These are phyloP conservation scores for Suhomyces sp. DNA, from an alignment of 805 yeast genomes.

Conservation along the genomic window DNA sequence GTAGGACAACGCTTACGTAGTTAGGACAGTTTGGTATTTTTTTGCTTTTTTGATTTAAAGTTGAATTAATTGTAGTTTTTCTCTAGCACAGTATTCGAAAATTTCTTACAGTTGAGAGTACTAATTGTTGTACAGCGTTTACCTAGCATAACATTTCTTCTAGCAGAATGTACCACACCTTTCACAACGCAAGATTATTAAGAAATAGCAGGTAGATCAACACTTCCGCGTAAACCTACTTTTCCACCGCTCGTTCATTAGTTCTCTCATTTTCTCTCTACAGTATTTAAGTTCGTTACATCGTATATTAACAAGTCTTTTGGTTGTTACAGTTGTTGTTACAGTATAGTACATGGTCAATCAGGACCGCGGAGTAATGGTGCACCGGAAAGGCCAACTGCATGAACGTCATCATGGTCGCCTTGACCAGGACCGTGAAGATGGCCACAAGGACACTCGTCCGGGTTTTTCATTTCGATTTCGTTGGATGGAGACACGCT, in stretches of 20 bases:
- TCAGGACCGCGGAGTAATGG: slow-evolving; percentile 16
- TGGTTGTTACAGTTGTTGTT: not conserved
- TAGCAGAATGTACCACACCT: too few relatives aligned
- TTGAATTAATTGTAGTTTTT: not conserved
- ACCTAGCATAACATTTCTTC: not conserved
- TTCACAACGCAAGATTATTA: not conserved
- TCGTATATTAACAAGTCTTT: not conserved
- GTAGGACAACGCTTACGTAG: not conserved
- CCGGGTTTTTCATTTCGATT: not conserved
- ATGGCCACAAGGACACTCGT: slow-evolving; percentile 14
- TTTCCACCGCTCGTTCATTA: not conserved
- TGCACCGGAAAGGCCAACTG: slow-evolving; percentile 11
- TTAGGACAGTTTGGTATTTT: not conserved
- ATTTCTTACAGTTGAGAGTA: too few relatives aligned
- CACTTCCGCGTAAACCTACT: not conserved
- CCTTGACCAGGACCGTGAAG: slow-evolving; percentile 18
- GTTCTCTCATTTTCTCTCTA: not conserved
- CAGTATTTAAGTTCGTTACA: not conserved
- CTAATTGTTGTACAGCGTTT: too few relatives aligned
- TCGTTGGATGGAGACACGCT: not conserved
- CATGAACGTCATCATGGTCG: slow-evolving; percentile 9
- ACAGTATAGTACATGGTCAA: not conserved
- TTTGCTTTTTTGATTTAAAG: not conserved
- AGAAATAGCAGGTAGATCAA: not conserved
- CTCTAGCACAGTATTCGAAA: not conserved